Conservation (phyloP, 225 moss, liverwort and hornwort species). For the Asterella californica region DNA sequence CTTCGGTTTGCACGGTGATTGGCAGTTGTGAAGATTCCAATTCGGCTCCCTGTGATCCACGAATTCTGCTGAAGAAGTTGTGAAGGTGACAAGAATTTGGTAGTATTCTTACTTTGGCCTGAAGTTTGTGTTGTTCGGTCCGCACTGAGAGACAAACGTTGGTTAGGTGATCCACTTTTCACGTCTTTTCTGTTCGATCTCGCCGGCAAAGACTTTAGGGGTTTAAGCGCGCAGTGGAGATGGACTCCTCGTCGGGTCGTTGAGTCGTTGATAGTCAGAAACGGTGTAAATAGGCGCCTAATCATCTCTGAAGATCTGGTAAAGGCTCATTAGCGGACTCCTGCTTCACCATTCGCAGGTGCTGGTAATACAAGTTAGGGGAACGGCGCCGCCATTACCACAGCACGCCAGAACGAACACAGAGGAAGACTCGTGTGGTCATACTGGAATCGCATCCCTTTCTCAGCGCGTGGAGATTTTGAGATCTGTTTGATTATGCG, state of each 20-base stretch:
- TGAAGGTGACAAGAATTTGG: neutral
- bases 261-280: neutral
- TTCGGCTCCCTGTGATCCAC: neutral
- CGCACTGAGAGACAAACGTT: neutral
- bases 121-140: neutral
- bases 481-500: neutral
- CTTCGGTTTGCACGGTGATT: neutral
- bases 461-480: too few relatives aligned
- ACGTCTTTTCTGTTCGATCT: neutral
- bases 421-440: neutral
- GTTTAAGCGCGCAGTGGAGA: conserved; percentile 9
- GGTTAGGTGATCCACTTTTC: neutral
- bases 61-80: neutral
- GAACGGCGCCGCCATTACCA: neutral
- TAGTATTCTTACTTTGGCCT: neutral
- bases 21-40: neutral
- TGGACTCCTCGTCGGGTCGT: neutral
- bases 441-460: neutral
- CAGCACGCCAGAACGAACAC: neutral
- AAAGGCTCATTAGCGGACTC: neutral
- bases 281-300: neutral
- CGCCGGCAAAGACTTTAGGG: neutral
- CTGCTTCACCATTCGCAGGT: neutral
- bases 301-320: neutral
- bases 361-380: neutral